A percentile compares a stretch with the other conserved stretches of the same genome.
phyloP scores from a whole-genome alignment of 495 filamentous ascomycete genomes.

The Neurospora pannonica region DNA sequence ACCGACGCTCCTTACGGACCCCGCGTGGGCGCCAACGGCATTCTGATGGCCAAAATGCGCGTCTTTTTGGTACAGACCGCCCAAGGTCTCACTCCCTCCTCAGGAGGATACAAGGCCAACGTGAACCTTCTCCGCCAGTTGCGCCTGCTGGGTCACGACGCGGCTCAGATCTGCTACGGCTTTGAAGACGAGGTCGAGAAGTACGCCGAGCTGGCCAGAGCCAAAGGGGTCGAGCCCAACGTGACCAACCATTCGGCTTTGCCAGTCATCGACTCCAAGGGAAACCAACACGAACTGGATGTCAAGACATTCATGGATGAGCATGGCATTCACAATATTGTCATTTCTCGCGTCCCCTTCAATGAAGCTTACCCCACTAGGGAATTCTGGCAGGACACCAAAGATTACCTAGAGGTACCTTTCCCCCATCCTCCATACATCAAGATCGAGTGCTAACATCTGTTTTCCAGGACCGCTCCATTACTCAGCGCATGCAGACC shows the following conservation, averaged over 20 bases:
- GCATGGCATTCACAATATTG: slow-evolving; percentile 15
- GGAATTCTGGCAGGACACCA: slow-evolving; percentile 16
- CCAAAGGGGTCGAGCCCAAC: slow-evolving; percentile 14
- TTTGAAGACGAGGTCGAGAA: slow-evolving; percentile 10
- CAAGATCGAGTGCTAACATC: background rate
- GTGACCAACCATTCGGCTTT: background rate
- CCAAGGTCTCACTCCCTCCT: slow-evolving; percentile 21
- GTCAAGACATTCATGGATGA: slow-evolving; percentile 20
- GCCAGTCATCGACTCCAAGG: slow-evolving; percentile 1
- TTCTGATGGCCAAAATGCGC: slow-evolving; percentile 9
- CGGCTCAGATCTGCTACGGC: slow-evolving; percentile 22
- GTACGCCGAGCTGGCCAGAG: slow-evolving; percentile 6
- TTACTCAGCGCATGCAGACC: slow-evolving; percentile 7
- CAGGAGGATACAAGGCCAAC: slow-evolving; percentile 25
- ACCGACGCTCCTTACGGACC: background rate
- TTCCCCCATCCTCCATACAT: background rate
- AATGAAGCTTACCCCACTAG: slow-evolving; percentile 12
- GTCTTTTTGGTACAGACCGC: slow-evolving; percentile 25
- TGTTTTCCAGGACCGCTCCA: background rate
- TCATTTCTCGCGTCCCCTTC: slow-evolving; percentile 9
- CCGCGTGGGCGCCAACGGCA: background rate
- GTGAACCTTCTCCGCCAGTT: slow-evolving; percentile 17
- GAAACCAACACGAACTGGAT: background rate
- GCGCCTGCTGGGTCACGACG: slow-evolving; percentile 5
- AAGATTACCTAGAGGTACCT: slow-evolving; percentile 18